Base-by-base conservation (phyloP, 495 filamentous ascomycete genomes). In the Pyrenula massariospora region DNA sequence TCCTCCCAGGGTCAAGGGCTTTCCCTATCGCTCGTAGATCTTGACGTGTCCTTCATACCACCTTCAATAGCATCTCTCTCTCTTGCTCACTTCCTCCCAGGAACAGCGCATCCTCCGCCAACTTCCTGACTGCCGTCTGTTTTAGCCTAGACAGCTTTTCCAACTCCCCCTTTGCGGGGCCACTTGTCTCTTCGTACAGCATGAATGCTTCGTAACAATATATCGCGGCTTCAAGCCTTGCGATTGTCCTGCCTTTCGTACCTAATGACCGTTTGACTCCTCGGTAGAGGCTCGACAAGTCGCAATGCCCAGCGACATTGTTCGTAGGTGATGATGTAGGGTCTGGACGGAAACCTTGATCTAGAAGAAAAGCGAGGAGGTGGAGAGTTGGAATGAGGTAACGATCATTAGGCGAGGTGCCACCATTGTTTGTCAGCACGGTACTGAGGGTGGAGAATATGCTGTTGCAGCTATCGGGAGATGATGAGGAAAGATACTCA, bases 341-440 rank as follows among this genome's bases (percentile, higher is more conserved):
- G n/a, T n/a, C 42, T 48, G 42, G 42, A 11, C 19, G 57, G 49
- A 73, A 56, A 19, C 75, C 77, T 56, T 74, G 70, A 60, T 86
- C 87, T 54, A 92, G 77, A 22, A 96, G 63, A 50, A 89, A 92
- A 3, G 81, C 84, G 1, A 87, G 54, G 22, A 92, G 74, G 57
- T 95, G 88, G 2, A 98, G 68, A 0, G 82, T 73, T 0, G 92
- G 87, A 25, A 92, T 77, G 0, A 87, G 67, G 10, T 90, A 79
- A 21, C 91, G 76, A 60, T 95, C 89, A 56, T 84, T 75, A 5
- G 50, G 31, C 15, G 5, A 8, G 31, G 31, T 8, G 8, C 8
- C 8, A 15, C 31, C 31, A 15, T 42, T 5, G 5, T 42, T 42
- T 5, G 15, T 5, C 8, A 42, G 31, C 8, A 42, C 8, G 8